phyloP scores from a whole-genome alignment of 2,329 filamentous ascomycete genomes.

The Talaromyces pinophilus region DNA sequence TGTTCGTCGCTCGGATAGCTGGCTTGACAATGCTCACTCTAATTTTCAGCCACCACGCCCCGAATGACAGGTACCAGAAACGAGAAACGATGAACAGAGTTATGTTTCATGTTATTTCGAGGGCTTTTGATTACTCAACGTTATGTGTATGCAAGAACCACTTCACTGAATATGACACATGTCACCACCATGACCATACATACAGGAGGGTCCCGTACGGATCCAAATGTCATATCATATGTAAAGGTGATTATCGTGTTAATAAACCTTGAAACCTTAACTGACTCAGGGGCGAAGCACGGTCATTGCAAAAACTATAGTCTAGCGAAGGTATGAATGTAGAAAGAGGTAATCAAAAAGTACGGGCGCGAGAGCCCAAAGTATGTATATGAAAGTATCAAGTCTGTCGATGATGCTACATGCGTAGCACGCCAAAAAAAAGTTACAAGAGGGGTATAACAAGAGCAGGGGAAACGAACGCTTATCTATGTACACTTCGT shows the following conservation, averaged over 20 bases:
- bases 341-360: background rate
- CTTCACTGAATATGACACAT: background rate
- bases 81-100: background rate
- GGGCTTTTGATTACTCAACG: background rate
- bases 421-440: background rate
- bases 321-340: background rate
- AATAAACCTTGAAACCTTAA: slow-evolving; percentile 2
- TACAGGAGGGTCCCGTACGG: background rate
- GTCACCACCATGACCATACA: background rate
- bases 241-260: background rate
- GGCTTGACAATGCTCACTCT: background rate
- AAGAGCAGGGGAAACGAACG: background rate
- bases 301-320: background rate
- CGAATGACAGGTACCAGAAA: background rate
- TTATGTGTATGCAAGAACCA: background rate
- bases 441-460: slow-evolving; percentile 6
- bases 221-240: background rate
- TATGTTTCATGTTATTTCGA: background rate
- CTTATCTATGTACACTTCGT: slow-evolving; percentile 3
- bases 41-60: background rate
- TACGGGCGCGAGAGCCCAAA: background rate
- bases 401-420: slow-evolving; percentile 3
- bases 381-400: slow-evolving; percentile 8
- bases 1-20: background rate
- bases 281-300: background rate